Percentiles rank a stretch among this genome's conserved stretches.
These are phyloP conservation scores for Emydomyces testavorans DNA, from an alignment of 2,329 filamentous ascomycete species.

Conservation along the genomic window DNA sequence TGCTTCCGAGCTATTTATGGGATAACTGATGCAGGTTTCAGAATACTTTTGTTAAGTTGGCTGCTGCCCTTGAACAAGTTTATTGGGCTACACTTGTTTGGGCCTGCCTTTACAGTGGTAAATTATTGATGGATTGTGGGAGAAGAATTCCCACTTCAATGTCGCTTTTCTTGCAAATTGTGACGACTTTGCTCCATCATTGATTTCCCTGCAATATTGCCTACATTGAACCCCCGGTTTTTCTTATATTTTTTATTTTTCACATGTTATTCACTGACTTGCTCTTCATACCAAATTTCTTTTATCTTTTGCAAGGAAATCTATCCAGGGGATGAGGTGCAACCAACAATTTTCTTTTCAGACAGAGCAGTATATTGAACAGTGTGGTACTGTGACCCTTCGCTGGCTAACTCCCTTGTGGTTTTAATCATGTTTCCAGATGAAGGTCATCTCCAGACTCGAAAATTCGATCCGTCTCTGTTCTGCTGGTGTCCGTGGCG, in stretches of 20 bases:
- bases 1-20: constrained; percentile 11
- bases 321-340: constrained; percentile 2
- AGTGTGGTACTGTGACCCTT: not conserved
- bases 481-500: constrained; percentile 26
- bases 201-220: constrained; percentile 5
- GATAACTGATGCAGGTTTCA: constrained; percentile 16
- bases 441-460: constrained; percentile 20
- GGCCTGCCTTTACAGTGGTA: constrained; percentile 9
- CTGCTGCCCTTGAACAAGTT: constrained; percentile 2
- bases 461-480: constrained; percentile 1
- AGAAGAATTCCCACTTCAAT: not conserved
- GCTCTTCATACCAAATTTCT: not conserved
- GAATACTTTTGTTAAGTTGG: constrained; percentile 12
- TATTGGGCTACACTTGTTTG: constrained; percentile 14
- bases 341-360: not conserved
- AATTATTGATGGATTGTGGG: constrained; percentile 8
- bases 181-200: not conserved
- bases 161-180: not conserved
- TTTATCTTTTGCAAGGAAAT: constrained; percentile 9
- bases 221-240: not conserved
- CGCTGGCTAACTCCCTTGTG: not conserved
- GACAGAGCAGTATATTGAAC: not conserved
- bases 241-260: not conserved
- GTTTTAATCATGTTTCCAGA: constrained; percentile 1
- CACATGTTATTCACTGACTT: not conserved